Evolutionary conservation across 2,329 filamentous ascomycete genomes (phyloP).

Genomic region (Diplodia intermedia): DNA sequence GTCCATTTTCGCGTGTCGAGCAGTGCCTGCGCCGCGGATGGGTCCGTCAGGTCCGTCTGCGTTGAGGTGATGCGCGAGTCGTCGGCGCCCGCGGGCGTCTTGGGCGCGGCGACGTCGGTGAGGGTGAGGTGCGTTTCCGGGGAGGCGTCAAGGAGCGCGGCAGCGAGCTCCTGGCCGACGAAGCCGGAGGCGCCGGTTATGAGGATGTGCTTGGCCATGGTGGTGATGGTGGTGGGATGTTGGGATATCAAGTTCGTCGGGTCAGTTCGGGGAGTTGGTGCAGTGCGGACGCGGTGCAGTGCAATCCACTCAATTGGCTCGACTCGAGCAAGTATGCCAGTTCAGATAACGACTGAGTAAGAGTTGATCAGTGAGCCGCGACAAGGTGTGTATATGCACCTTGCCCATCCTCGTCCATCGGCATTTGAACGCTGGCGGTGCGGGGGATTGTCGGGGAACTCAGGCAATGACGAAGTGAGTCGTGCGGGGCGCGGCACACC

Average conservation of each 20-base stretch:
- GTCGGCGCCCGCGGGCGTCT: constrained; percentile 24
- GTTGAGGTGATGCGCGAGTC: constrained; percentile 25
- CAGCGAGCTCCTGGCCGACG: constrained; percentile 36
- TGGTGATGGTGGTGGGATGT: not conserved
- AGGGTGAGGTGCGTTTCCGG: constrained; percentile 33
- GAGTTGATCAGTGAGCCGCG: not conserved
- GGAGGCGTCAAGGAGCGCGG: constrained; percentile 32
- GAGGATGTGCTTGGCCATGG: constrained; percentile 32
- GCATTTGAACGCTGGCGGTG: constrained; percentile 4
- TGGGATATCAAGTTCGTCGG: constrained; percentile 15
- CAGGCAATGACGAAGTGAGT: not conserved
- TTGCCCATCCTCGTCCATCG: not conserved
- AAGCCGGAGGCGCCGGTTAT: constrained; percentile 37
- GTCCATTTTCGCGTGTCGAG: constrained; percentile 29
- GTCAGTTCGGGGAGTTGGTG: not conserved
- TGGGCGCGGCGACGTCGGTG: constrained; percentile 35
- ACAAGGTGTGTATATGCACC: not conserved
- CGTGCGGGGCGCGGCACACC: not conserved
- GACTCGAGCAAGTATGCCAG: not conserved
- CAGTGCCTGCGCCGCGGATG: constrained; percentile 12
- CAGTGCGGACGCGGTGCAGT: not conserved
- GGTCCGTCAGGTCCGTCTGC: constrained; percentile 34
- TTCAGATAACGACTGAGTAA: not conserved
- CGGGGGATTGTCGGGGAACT: constrained; percentile 13
- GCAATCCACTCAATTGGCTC: not conserved